Conservation (phyloP, 176 grass and related monocot genomes). For the Hordeum vulgare region MorexV3_pseudomolecules_assembly NC_058521.1:584251212-584251711, state of each 20-base stretch:
- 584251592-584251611: too few relatives aligned
- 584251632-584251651: too few relatives aligned
- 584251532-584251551: neutral
- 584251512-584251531: neutral
- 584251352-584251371: neutral
- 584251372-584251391: accelerated
- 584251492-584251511: neutral
- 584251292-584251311: neutral
- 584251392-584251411: neutral
- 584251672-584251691: too few relatives aligned
- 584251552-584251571: too few relatives aligned
- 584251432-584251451: neutral
- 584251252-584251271: neutral
- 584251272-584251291: neutral
- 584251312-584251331: neutral
- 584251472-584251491: neutral
- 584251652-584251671: too few relatives aligned
- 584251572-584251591: too few relatives aligned
- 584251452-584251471: neutral
- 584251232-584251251: neutral
- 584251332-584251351: neutral
- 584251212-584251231: neutral
- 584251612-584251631: too few relatives aligned
- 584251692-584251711: too few relatives aligned
- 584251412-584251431: neutral